Evolutionary conservation across 139 green algal species (phyloP), one percentile per base, ranked within the genome.

Genomic region (Chlamydomonas asymmetrica): DNA sequence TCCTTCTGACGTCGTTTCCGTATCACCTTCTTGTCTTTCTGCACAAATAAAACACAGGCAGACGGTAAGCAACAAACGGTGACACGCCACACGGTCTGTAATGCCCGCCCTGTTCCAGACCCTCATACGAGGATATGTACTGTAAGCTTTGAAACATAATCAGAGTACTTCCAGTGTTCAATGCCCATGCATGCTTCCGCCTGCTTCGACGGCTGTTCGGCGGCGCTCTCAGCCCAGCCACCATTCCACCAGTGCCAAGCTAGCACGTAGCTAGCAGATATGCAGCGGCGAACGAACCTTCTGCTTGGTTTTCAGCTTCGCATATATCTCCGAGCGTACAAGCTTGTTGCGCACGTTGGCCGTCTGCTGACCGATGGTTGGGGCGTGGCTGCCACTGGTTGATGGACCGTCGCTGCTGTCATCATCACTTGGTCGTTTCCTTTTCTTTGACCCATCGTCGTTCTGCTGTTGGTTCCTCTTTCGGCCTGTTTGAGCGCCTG

Each of bases 291-390:
- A n/a, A 68, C 80, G n/a, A 34, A 92, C 85, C 79, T 93, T 85
- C 29, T 90, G 75, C 69, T 94, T 89, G 63, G 90, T 80, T 74
- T 92, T 95, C 1, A 97, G 84, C 74, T 97, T 93, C 7, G 74
- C 66, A 61, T 97, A 98, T 23, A 85, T 41, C 67, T 93, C 82
- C 7, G 83, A 80, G 8, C 93, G 82, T 1, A 92, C 86, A 6
- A 89, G 83, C 77, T 97, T 98, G 78, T 98, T 98, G 45, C 80
- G 83, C 25, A 98, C 97, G 62, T 81, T 50, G 63, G 74, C 87
- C 0, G 91, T 96, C 37, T 87, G 87, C 86, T 91, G 80, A 2
- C 93, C 93, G 35, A 97, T 82, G 52, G 74, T 91, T 22, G 74
- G 49, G 48, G 31, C 56, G 35, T 75, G 45, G 20, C 3, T 62